Percentiles rank a stretch among this genome's conserved stretches.
Evolutionary conservation across 768 basidiomycete genomes (phyloP).

Genomic region (Lactifluus pinguis): DNA sequence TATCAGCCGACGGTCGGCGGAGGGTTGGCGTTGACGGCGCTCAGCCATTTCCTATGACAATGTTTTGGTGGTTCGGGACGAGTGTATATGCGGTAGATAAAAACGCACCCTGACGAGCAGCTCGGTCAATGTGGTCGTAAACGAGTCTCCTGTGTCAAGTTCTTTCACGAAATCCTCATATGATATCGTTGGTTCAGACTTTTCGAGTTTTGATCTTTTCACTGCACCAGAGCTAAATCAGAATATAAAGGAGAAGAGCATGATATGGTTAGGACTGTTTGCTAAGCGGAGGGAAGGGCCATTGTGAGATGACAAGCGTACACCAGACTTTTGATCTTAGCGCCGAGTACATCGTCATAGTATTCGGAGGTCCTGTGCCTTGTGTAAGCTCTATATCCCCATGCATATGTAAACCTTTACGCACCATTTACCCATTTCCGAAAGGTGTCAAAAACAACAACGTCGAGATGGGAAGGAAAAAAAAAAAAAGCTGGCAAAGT

Average conservation of each 20-base stretch:
- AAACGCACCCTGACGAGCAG: conserved; percentile 64
- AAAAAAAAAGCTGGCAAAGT: no score
- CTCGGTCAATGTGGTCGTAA: conserved; percentile 67
- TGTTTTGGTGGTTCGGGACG: conserved; percentile 5
- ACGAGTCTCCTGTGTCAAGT: conserved; percentile 70
- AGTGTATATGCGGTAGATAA: neutral
- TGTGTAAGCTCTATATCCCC: conserved; percentile 9
- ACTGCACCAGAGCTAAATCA: conserved; percentile 57
- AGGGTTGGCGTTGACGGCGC: conserved; percentile 45
- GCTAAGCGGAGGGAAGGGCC: neutral
- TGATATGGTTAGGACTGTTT: conserved; percentile 4
- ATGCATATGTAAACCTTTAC: conserved; percentile 18
- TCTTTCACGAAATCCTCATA: conserved; percentile 73
- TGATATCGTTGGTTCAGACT: conserved; percentile 51
- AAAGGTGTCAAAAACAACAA: neutral
- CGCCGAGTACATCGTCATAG: conserved; percentile 61
- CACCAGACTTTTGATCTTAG: conserved; percentile 73
- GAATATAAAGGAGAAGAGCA: neutral
- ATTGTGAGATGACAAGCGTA: conserved; percentile 32
- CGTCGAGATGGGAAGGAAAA: neutral
- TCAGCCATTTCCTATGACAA: conserved; percentile 63
- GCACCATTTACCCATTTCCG: conserved; percentile 65
- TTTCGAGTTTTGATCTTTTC: conserved; percentile 57
- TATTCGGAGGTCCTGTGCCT: conserved; percentile 56
- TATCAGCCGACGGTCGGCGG: conserved; percentile 50